Conservation (phyloP, 257 asterid species). For the Cinchona pubescens region DNA sequence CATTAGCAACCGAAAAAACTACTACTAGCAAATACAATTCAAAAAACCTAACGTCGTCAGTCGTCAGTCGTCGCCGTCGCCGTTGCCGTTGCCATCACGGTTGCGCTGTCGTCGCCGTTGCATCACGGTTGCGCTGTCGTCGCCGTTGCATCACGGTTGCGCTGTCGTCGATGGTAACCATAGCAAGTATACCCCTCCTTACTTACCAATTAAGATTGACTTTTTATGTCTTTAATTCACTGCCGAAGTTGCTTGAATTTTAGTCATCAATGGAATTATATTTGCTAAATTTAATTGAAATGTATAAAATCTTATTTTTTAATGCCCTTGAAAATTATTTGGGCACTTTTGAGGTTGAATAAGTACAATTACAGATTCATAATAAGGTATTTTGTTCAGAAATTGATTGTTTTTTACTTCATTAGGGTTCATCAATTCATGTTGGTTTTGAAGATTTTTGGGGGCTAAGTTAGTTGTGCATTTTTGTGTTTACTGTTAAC, state of each 20-base stretch:
- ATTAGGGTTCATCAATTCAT: background rate
- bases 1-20: background rate
- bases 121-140: background rate
- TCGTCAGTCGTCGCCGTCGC: too few relatives aligned
- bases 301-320: background rate
- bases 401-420: too few relatives aligned
- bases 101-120: background rate
- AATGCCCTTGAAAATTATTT: background rate
- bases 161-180: constrained; percentile 10
- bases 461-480: background rate
- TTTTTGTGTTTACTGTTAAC: too few relatives aligned
- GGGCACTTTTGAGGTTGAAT: background rate
- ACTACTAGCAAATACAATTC: background rate
- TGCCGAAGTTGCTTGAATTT: too few relatives aligned
- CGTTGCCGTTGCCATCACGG: too few relatives aligned
- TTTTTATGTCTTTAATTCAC: background rate
- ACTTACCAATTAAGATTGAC: too few relatives aligned
- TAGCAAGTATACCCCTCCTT: background rate
- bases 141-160: constrained; percentile 2
- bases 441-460: background rate
- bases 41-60: background rate
- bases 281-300: background rate
- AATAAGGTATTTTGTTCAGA: background rate
- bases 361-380: background rate
- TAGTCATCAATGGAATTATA: background rate